Base-by-base conservation (phyloP, 2,329 filamentous ascomycete genomes). In the Fusarium sp. region DNA sequence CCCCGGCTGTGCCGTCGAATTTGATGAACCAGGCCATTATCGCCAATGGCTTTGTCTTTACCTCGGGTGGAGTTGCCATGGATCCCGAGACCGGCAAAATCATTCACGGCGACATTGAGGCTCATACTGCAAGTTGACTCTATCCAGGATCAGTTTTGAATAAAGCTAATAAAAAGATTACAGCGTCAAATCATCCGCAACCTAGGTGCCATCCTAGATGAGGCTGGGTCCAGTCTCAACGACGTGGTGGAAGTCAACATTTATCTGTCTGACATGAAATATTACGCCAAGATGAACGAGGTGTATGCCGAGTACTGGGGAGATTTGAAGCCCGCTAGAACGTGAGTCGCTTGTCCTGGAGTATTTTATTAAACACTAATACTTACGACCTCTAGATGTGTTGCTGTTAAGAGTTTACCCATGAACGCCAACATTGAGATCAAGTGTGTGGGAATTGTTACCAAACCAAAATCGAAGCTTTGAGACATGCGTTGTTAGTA, bases 251-350 rank as follows among this genome's bases (percentile, higher is more conserved):
- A 93, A 81, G 88, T 91, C 56, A 88, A 87, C 69, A 88, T 93
- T 70, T 94, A 92, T 81, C 83, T 94, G 48, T 87, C 88, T 46
- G 87, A 91, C 72, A 93, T 93, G 90, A 87, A 86, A 57, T 84
- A 92, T 77, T 94, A 93, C 75, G 86, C 83, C 32, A 88, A 91
- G 78, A 92, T 93, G 89, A 94, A 94, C 77, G 85, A 86, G 72
- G 86, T 91, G 27, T 93, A 93, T 73, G 86, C 87, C 75, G 87
- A 90, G 78, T 91, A 88, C 81, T 94, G 92, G 80, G 81, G 80
- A 6, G 78, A 83, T 10, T 70, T 81, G 0, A 84, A 84, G 72
- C 83, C 83, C 3, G 80, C 78, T 37, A 70, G 80, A 48, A 82
- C 81, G 71, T 74, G 32, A 74, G 74, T 74, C 1, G 4, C 20